phyloP scores from a whole-genome alignment of 2,329 filamentous ascomycete genomes.

The Diaporthe velutina region DNA sequence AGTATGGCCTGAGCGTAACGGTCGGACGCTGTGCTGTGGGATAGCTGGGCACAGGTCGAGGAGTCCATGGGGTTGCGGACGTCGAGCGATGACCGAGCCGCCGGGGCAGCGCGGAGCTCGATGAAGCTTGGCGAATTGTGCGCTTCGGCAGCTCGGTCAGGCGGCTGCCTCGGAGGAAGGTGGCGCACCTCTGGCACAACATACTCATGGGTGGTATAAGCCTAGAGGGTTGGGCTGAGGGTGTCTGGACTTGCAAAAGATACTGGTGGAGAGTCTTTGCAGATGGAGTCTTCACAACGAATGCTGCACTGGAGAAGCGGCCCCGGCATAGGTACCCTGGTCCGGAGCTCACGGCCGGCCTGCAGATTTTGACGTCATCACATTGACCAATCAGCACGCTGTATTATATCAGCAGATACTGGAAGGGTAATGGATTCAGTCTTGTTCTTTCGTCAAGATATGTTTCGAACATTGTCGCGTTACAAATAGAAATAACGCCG shows the following conservation, averaged over 20 bases:
- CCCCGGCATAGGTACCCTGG: neutral
- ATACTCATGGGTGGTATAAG: neutral
- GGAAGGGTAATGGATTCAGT: neutral
- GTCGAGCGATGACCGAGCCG: neutral
- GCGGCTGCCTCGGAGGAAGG: slow-evolving; percentile 19
- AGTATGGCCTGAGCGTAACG: slow-evolving; percentile 32
- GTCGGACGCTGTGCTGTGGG: neutral
- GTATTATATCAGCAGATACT: slow-evolving; percentile 30
- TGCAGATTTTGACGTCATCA: slow-evolving; percentile 31
- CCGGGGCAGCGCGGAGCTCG: slow-evolving; percentile 9
- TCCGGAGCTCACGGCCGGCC: neutral
- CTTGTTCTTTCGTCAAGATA: neutral
- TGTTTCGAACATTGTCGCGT: neutral
- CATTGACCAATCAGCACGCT: slow-evolving; percentile 20
- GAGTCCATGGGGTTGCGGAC: neutral
- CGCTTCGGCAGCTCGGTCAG: neutral
- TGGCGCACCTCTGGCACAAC: slow-evolving; percentile 36
- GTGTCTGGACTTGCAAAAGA: neutral
- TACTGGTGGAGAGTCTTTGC: slow-evolving; percentile 8
- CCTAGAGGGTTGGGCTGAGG: neutral
- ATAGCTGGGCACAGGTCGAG: neutral
- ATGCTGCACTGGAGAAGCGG: neutral
- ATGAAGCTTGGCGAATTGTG: slow-evolving; percentile 8
- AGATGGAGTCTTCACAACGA: neutral
- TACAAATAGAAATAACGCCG: neutral